Base-by-base conservation (phyloP, 768 basidiomycete genomes). In the Roridomyces roridus region DNA sequence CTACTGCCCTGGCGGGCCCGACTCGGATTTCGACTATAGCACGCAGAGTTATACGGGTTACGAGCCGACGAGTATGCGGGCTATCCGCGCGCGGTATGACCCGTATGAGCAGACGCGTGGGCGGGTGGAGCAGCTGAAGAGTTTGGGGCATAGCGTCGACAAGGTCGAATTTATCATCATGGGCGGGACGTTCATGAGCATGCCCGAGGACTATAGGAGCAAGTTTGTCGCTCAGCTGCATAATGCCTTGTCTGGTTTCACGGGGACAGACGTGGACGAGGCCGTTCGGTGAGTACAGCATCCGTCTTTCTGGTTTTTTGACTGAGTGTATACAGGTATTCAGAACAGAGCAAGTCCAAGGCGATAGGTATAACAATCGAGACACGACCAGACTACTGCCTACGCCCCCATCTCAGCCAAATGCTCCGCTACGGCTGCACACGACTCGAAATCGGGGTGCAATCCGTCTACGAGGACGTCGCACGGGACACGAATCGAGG, bases 121-220 rank as follows among this genome's bases (percentile, higher is more conserved):
- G 11, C 85, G 97, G 15, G 91, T 99, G 1, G 97, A 99, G 70
- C 97, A 99, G 67, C 75, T 99, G 57, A 94, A 95, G 71, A 89
- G 87, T 67, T 75, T 99, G n/a, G 97, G 97, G 4, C 97, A 98
- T 71, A 95, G 82, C 65, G 96, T 98, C 4, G 97, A 98, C 74
- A 99, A 98, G 83, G 95, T 94, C 26, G 92, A 93, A 65, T 91
- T 88, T 64, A 98, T 97, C 62, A 82, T 96, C 59, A 98, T 98
- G 97, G 97, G 97, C 21, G 97, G 97, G 41, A 99, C 97, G 11
- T 99, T 99, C 73, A 98, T 99, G 95, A 98, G 96, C 68, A 96
- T 98, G 91, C 92, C 96, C 34, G 95, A 98, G 71, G 92, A 94
- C 41, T 98, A 99, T 70, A 85, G 97, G 57, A 87, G 85, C 57